Evolutionary conservation across 2,329 filamentous ascomycete genomes (phyloP), one percentile per base, ranked within the genome.

Genomic region (Monilinia vaccinii-corymbosi): DNA sequence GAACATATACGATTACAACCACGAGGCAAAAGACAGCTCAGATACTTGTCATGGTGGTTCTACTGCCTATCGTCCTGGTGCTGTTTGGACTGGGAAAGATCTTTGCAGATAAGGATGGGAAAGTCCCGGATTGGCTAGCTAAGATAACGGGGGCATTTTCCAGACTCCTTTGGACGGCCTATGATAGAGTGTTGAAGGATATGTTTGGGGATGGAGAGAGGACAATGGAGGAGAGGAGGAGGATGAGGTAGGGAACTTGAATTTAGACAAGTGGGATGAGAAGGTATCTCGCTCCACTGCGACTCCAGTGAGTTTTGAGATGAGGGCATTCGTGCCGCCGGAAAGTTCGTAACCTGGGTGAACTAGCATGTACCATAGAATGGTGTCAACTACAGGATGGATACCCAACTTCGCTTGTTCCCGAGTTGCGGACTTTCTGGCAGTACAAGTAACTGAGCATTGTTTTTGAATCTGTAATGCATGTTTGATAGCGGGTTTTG

Each of bases 181-280:
- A 91, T 73, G 87, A 91, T 74, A 62, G 56, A 0, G 70, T 83
- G 21, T 86, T 87, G 65, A 86, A 83, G 72, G 75, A 74, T 0
- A 45, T 86, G 0, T 97, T 95, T 77, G 93, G 93, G 0, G 89
- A 97, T 70, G 94, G 94, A 0, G 93, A 97, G 78, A 82, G 81
- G 67, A 86, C 83, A 42, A 59, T 65, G 47, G 52, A 50, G 14
- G 51, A 46, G 10, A 51, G 31, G 62, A 61, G 10, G 63, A 61
- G 48, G 59, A 57, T 42, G 62, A 62, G 13, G 60, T 63, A 53
- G 61, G 60, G n/a, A 61, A 64, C 28, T 56, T 52, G 21, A 46
- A 36, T 36, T 58, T 56, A 23, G 58, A 59, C 18, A 47, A 28
- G 42, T 59, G 60, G 46, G 40, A 40, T 23, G 58, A 57, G 53